These are phyloP conservation scores for Arabidopsis hybrid DNA, from an alignment of 441 rosid genomes.

Conservation along the genomic window DNA sequence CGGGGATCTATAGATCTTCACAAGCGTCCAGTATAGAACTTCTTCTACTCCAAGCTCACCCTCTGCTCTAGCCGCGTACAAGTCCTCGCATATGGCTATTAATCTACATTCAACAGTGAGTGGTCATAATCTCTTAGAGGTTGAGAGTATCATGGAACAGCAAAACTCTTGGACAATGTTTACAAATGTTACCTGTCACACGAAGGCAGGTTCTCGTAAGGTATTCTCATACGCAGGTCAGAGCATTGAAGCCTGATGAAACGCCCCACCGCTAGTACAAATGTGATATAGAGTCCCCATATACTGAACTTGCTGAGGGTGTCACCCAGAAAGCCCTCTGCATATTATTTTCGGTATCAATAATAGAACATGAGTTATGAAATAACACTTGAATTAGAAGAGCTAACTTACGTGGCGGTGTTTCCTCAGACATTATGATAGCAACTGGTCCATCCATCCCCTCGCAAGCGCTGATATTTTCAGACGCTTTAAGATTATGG, in stretches of 20 bases:
- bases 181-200: constrained; percentile 79
- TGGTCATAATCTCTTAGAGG: constrained; percentile 10
- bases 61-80: constrained; percentile 99
- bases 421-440: constrained; percentile 92
- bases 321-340: constrained; percentile 99
- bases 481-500: constrained; percentile 74
- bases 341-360: constrained; percentile 27
- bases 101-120: constrained; percentile 59
- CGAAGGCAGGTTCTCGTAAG: constrained; percentile 93
- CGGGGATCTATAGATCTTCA: constrained; percentile 96
- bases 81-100: constrained; percentile 96
- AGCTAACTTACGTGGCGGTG: constrained; percentile 92
- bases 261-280: constrained; percentile 99
- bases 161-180: constrained; percentile 20
- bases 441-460: constrained; percentile 92
- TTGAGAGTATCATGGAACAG: constrained; percentile 2
- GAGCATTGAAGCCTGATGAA: constrained; percentile 99
- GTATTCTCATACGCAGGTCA: constrained; percentile 98
- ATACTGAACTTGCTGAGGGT: constrained; percentile 99
- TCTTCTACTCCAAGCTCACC: constrained; percentile 98
- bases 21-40: constrained; percentile 98
- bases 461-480: constrained; percentile 65
- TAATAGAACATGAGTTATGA: constrained; percentile 34
- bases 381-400: constrained; percentile 18
- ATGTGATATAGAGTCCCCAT: constrained; percentile 99